Base-by-base conservation (phyloP, 495 filamentous ascomycete genomes). In the Hypoxylon fuscum region DNA sequence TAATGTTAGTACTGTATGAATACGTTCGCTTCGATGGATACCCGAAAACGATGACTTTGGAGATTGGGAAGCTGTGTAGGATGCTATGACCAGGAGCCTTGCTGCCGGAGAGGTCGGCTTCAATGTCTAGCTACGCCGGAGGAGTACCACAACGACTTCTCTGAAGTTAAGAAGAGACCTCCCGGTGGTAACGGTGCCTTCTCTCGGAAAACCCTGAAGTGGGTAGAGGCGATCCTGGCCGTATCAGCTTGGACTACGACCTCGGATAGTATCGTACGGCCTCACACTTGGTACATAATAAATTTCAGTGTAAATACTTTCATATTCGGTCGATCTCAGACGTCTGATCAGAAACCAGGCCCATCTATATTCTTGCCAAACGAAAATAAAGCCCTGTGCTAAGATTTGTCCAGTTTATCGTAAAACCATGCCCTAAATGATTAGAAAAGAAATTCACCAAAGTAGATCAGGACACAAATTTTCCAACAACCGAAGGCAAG, bases 1-100 rank as follows among this genome's bases (percentile, higher is more conserved):
- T 71, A 76, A 75, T 71, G 47, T 32, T 71, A 72, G 75, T 74
- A 11, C 38, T 71, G 62, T 66, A 71, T 40, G 59, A 66, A 45
- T 43, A 64, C 50, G 60, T 46, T 62, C 55, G 43, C 50, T 37
- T 56, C 47, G 40, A 62, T 56, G 51, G 40, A 62, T 63, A 43
- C 40, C 55, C 31, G 40, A 21, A 47, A 22, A 42, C 18, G 2
- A 49, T n/a, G 40, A 42, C 20, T 45, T 18, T 35, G 29, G 46
- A 58, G 14, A 40, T 38, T 15, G 12, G 25, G 14, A 55, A n/a
- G n/a, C 42, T 43, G 49, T 21, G 6, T 41, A 31, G 37, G 35
- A 38, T 38, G n/a, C n/a, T n/a, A n/a, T n/a, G n/a, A n/a, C n/a
- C n/a, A n/a, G n/a, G n/a, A n/a, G n/a, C n/a, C n/a, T n/a, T n/a